Evolutionary conservation across 768 basidiomycete species (phyloP), one percentile per base, ranked within the genome.

Genomic region (Mycena haematopus): DNA sequence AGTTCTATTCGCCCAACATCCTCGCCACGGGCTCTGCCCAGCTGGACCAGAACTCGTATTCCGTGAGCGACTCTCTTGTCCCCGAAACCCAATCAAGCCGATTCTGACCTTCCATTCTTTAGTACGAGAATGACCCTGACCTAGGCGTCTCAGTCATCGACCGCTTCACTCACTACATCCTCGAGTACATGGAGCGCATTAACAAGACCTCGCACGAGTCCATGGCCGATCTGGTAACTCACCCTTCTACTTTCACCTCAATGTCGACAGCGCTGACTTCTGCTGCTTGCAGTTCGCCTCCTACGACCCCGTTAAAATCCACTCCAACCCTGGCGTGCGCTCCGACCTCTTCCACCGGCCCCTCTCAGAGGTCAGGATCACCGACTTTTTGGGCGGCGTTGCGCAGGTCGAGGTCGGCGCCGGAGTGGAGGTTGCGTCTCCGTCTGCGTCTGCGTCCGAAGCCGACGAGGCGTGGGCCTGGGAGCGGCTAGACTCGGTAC

Each of bases 101-200:
- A n/a, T n/a, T n/a, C n/a, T n/a, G n/a, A n/a, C n/a, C n/a, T n/a
- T n/a, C n/a, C n/a, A n/a, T n/a, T n/a, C n/a, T n/a, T n/a, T n/a
- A 98, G 95, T 89, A 98, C 69, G 91, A 93, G 72, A 93, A 92
- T 70, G 97, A 99, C 78, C 80, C 88, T 36, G 96, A 98, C 66
- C 88, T 99, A 29, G 97, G 97, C 3, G 93, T 99, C 0, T 89
- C 95, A 0, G 95, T 99, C 52, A 97, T 98, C 65, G 97, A 99
- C 73, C 86, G 88, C 15, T 99, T 87, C 72, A 99, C 96, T 0
- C 97, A 99, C 76, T 91, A 91, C 70, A 81, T 96, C 29, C 85
- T 99, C 11, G 85, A 95, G 65, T 95, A 87, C 74, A 88, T 99
- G 83, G 97, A 99, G 74, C 84, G 86, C 19, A 89, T 96, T 69